Evolutionary conservation across 1,284 basidiomycete genomes (phyloP).

Genomic region (Ganoderma boninense): DNA sequence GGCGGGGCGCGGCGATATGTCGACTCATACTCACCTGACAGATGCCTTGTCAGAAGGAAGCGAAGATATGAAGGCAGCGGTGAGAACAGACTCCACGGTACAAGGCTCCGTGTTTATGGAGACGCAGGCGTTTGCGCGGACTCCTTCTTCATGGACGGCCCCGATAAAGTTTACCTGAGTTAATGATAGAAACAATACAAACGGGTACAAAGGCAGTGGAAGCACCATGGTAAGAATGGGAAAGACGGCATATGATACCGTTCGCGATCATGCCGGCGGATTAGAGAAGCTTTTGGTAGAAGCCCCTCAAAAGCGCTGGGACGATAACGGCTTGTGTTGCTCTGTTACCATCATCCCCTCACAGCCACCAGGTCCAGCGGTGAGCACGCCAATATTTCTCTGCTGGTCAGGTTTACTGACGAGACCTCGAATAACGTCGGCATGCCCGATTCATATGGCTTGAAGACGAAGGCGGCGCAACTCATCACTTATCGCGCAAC

Average conservation of each 20-base stretch:
- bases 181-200: background rate
- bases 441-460: background rate
- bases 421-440: background rate
- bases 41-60: background rate
- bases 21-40: too few species aligned
- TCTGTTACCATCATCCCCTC: background rate
- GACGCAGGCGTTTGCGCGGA: background rate
- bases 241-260: background rate
- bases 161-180: background rate
- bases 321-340: background rate
- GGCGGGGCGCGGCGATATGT: background rate
- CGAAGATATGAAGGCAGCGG: background rate
- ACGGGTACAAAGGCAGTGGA: background rate
- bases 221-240: background rate
- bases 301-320: background rate
- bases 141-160: background rate
- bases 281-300: background rate
- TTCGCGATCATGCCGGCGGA: conserved; percentile 1
- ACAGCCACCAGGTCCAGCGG: background rate
- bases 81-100: background rate
- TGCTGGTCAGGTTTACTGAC: background rate
- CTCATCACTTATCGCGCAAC: background rate
- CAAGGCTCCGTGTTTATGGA: background rate
- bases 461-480: background rate
- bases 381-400: background rate